Base-by-base conservation (phyloP, 2,329 filamentous ascomycete genomes). In the Hypoxylon sp. region DNA sequence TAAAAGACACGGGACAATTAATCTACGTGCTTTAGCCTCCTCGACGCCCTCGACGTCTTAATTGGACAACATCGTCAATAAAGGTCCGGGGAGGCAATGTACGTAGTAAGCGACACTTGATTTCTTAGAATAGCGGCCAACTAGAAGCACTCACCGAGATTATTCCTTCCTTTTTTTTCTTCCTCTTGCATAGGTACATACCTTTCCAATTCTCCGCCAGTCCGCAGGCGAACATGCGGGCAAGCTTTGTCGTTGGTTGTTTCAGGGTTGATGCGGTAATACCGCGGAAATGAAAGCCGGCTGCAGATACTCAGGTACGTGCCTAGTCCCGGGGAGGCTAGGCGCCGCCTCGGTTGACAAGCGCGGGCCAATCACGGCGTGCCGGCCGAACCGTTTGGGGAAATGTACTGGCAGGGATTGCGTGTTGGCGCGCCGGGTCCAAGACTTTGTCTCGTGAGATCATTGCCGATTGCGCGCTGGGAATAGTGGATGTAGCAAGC, bases 371-470 rank as follows among this genome's bases (percentile, higher is more conserved):
- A 71, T 71, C 62, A 71, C 46, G 51, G 62, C 27, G 13, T 20
- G 20, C 48, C 62, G 66, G 62, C 3, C 54, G 56, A 66, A 59
- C 69, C 66, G 37, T 71, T 71, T 71, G 56, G 56, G 69, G 69
- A 71, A 71, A 59, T 69, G 55, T 53, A 27, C 20, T 40, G 27
- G 30, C 55, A 69, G 46, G 44, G 67, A 51, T 40, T 60, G 42
- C 54, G 20, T 20, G 20, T 20, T 20, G 20, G 20, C 20, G 20
- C 20, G 20, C 20, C 20, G 20, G 20, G 20, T 20, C 20, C 20
- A 20, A 20, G 62, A 35, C 30, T 27, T 35, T 33, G 30, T 42
- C 61, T 49, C 30, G 11, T 35, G 49, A 64, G 60, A 68, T 64
- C 61, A 64, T 68, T 60, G 25, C 55, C 55, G 44, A 61, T 35